A percentile compares a stretch with the other conserved stretches of the same genome.
phyloP scores from a whole-genome alignment of 495 filamentous ascomycete species.

The Aspergillus cristatus region DNA sequence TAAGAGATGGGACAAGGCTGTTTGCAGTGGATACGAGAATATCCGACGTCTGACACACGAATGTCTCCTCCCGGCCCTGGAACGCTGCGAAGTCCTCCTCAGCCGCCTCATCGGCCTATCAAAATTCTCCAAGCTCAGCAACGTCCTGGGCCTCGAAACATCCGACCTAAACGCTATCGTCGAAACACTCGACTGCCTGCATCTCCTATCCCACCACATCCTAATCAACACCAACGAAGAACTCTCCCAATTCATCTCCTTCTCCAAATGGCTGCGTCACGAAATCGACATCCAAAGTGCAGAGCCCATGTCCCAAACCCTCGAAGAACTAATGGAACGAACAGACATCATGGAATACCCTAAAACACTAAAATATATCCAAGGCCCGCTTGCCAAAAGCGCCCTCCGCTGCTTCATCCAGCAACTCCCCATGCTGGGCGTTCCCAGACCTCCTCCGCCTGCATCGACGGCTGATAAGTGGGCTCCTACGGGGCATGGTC shows the following conservation, averaged over 20 bases:
- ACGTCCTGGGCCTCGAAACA: constrained; percentile 55
- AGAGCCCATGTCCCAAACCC: constrained; percentile 36
- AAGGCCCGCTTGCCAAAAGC: constrained; percentile 41
- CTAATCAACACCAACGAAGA: constrained; percentile 66
- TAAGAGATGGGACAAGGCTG: constrained; percentile 90
- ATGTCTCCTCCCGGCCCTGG: constrained; percentile 77
- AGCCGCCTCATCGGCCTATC: constrained; percentile 80
- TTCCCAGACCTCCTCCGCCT: constrained; percentile 16
- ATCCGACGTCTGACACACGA: constrained; percentile 74
- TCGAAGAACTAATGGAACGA: constrained; percentile 39
- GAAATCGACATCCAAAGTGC: constrained; percentile 59
- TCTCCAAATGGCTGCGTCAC: constrained; percentile 76
- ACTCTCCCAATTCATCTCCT: constrained; percentile 64
- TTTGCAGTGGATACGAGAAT: constrained; percentile 63
- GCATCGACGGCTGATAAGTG: constrained; percentile 20
- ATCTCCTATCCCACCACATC: constrained; percentile 64
- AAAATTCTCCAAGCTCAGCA: constrained; percentile 62
- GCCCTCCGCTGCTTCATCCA: constrained; percentile 35
- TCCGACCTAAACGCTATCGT: constrained; percentile 48
- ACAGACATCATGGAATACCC: constrained; percentile 37
- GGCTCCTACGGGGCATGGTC: constrained; percentile 29
- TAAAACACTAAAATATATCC: constrained; percentile 42
- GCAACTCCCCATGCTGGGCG: constrained; percentile 32
- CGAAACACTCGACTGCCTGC: constrained; percentile 64
- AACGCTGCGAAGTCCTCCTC: constrained; percentile 72